Base-by-base conservation (phyloP, 2,329 filamentous ascomycete genomes). In the Hypomyces rosellus region DNA sequence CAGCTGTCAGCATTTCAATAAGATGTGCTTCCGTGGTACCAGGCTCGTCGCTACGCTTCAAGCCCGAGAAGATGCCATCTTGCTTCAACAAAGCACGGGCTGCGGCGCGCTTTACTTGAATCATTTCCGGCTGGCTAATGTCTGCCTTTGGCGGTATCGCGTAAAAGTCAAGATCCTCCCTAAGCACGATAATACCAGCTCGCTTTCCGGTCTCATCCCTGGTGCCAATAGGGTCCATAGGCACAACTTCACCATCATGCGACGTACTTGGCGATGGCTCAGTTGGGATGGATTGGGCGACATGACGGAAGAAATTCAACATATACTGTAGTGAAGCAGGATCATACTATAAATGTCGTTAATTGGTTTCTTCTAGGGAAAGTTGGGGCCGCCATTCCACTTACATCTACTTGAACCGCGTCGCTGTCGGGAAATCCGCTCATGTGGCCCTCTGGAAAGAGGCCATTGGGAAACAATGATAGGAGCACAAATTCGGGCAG, bases 1-100 rank as follows among this genome's bases (percentile, higher is more conserved):
- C 93, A 65, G 93, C 93, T 49, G 93, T 99, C 70, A 99, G 72
- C 93, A 99, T 99, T 74, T 99, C 93, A 63, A 99, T 99, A 37
- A 99, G 77, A 74, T 99, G 93, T 59, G 96, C 93, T 70, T 99
- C 93, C 0, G 93, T 99, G 15, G 92, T 96, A 16, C 93, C 93
- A 15, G 88, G 85, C 70, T 99, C 93, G 60, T 99, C 91, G 62
- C 92, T 97, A 66, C 92, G 89, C 69, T 93, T 87, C 43, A 99
- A 74, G 0, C 93, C 93, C 3, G 91, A 96, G 67, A 99, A 99
- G 61, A 99, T 99, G 44, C 93, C 93, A 60, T 91, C 83, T 68
- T 99, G 93, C 64, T 82, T 81, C 59, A 96, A 77, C 57, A 99
- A 71, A n/a, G 89, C 88, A 59, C 82, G 84, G 18, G 89, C 91